Evolutionary conservation across 192 early-diverging fungal species (phyloP).

Genomic region (Thamnidium elegans): DNA sequence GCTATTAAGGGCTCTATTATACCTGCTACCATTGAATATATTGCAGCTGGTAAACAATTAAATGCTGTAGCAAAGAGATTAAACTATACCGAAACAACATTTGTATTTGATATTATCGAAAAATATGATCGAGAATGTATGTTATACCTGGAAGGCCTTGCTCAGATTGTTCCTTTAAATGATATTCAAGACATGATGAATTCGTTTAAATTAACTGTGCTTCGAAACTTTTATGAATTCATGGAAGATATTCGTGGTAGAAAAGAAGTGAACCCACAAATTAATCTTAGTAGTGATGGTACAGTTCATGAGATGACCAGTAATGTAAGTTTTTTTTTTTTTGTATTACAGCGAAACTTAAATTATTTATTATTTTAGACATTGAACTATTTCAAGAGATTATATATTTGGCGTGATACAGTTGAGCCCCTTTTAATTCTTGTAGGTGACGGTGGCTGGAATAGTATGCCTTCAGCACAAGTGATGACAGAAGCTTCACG

Average conservation of each 20-base stretch:
- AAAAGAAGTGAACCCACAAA: constrained; percentile 39
- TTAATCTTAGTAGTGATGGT: constrained; percentile 67
- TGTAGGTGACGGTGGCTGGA: constrained; percentile 60
- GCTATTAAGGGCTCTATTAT: constrained; percentile 48
- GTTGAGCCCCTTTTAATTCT: constrained; percentile 52
- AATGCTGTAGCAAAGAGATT: constrained; percentile 49
- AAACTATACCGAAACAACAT: constrained; percentile 55
- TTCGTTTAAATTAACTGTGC: constrained; percentile 47
- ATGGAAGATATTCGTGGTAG: constrained; percentile 67
- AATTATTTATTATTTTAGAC: constrained; percentile 37
- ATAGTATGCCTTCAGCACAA: constrained; percentile 23
- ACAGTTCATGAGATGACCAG: constrained; percentile 83
- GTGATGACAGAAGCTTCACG: background rate
- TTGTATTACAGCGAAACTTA: background rate
- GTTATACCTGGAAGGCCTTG: constrained; percentile 42
- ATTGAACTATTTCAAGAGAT: constrained; percentile 60
- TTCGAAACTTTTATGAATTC: constrained; percentile 64
- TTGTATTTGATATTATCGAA: constrained; percentile 70
- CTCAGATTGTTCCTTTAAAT: constrained; percentile 31
- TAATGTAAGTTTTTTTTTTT: constrained; percentile 52
- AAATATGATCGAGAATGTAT: constrained; percentile 35
- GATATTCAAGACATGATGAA: constrained; percentile 25
- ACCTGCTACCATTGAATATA: constrained; percentile 45
- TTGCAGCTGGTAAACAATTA: constrained; percentile 53
- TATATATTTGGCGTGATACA: constrained; percentile 52